Conservation (phyloP, 2,329 filamentous ascomycete genomes). For the Berkeleyomyces basicola region DNA sequence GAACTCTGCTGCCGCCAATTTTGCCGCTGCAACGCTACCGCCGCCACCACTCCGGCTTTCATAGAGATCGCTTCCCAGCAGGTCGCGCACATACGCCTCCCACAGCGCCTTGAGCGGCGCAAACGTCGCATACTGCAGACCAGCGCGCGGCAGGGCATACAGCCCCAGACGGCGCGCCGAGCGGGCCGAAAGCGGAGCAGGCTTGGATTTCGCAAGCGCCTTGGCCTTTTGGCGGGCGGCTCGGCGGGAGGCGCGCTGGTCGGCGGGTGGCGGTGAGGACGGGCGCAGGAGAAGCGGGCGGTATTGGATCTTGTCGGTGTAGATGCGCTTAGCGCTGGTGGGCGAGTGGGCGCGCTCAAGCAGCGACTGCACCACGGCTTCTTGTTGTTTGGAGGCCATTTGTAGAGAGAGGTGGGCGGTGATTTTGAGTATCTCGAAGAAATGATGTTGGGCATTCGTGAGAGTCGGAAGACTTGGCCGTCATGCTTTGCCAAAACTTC, state of each 20-base stretch:
- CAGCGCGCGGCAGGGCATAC: constrained; percentile 37
- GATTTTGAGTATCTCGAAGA: background rate
- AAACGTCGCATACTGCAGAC: constrained; percentile 48
- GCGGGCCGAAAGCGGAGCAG: constrained; percentile 60
- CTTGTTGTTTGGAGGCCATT: constrained; percentile 20
- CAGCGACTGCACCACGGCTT: constrained; percentile 39
- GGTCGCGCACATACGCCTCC: constrained; percentile 69
- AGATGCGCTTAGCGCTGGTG: constrained; percentile 52
- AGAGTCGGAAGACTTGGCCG: no score
- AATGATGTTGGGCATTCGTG: background rate
- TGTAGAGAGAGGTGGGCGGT: background rate
- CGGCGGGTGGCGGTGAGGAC: constrained; percentile 46
- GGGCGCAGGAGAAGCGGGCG: constrained; percentile 66
- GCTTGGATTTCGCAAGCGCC: constrained; percentile 19
- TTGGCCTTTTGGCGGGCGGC: constrained; percentile 31
- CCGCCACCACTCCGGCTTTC: constrained; percentile 37
- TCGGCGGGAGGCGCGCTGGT: constrained; percentile 40
- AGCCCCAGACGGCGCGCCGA: constrained; percentile 59
- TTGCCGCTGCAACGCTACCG: constrained; percentile 45
- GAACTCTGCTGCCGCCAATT: constrained; percentile 73
- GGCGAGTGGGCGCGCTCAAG: constrained; percentile 67
- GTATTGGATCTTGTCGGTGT: constrained; percentile 65
- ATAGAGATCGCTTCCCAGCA: constrained; percentile 42
- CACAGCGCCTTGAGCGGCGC: constrained; percentile 63
- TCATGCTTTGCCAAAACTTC: background rate